A percentile compares a stretch with the other conserved stretches of the same genome.
Evolutionary conservation across 768 basidiomycete species (phyloP).

Genomic region (Amylocystis lapponica): DNA sequence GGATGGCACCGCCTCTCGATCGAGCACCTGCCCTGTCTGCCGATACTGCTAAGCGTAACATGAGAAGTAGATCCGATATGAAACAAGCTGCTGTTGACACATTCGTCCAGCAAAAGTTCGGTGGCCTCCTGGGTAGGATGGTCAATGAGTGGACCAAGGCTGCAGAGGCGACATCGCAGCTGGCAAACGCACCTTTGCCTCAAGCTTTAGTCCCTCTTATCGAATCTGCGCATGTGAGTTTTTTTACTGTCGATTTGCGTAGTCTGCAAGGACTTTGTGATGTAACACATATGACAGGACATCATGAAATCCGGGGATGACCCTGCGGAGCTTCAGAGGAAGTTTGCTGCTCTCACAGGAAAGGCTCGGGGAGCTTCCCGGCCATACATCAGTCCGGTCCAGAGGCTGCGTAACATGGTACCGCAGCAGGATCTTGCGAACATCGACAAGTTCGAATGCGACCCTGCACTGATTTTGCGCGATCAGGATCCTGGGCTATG

Average conservation of each 20-base stretch:
- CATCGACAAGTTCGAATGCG: neutral
- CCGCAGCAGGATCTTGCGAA: neutral
- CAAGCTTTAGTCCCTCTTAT: constrained; percentile 5
- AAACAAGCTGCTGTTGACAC: constrained; percentile 7
- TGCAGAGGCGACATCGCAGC: constrained; percentile 5
- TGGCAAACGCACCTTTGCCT: constrained; percentile 4
- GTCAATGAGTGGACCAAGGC: constrained; percentile 7
- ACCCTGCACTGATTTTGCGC: constrained; percentile 2
- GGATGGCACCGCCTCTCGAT: neutral
- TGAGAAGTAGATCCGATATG: no score
- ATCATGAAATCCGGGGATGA: constrained; percentile 12
- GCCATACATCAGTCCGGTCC: constrained; percentile 3
- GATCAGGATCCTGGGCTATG: constrained; percentile 4
- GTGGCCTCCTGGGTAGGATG: constrained; percentile 5
- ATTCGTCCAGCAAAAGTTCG: constrained; percentile 10
- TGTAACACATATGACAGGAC: constrained; percentile 2
- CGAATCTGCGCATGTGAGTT: constrained; percentile 8
- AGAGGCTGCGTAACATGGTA: constrained; percentile 6
- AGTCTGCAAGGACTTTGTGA: neutral
- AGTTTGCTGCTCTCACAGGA: neutral
- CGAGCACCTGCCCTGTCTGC: neutral
- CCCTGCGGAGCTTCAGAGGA: neutral
- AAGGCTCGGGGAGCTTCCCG: neutral
- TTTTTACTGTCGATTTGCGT: neutral
- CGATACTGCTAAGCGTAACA: neutral